A percentile compares a stretch with the other conserved stretches of the same genome.
Evolutionary conservation across 2,329 filamentous ascomycete genomes (phyloP).

Genomic region (Ascochyta rabiei): DNA sequence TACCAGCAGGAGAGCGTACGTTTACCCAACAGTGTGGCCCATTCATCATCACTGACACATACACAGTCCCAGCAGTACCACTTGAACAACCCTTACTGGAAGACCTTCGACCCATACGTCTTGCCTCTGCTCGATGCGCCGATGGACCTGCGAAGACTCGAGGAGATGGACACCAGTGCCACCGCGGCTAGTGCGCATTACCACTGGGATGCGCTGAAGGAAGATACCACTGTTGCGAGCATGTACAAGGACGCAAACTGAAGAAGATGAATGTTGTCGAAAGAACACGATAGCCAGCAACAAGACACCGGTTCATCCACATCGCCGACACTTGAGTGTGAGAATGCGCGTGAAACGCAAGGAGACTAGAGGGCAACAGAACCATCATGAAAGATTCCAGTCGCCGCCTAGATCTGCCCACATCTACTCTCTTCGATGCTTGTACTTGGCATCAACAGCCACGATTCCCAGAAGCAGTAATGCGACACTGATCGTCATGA

Average conservation of each 20-base stretch:
- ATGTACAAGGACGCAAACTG: conserved; percentile 26
- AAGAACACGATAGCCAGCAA: too few species aligned
- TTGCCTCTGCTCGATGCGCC: conserved; percentile 69
- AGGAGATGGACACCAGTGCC: conserved; percentile 68
- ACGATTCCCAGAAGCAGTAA: conserved; percentile 5
- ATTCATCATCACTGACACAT: neutral
- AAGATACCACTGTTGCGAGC: conserved; percentile 20
- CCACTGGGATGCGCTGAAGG: conserved; percentile 27
- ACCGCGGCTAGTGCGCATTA: conserved; percentile 43
- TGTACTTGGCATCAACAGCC: conserved; percentile 2
- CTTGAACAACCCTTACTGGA: conserved; percentile 71
- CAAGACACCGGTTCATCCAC: too few species aligned
- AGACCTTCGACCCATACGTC: conserved; percentile 78
- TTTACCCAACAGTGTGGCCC: conserved; percentile 17
- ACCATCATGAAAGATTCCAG: too few species aligned
- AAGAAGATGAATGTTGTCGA: neutral
- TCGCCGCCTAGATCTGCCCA: too few species aligned
- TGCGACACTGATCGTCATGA: neutral
- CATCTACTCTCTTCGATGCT: neutral
- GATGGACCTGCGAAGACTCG: conserved; percentile 72
- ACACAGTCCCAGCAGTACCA: conserved; percentile 51
- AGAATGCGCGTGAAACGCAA: too few species aligned
- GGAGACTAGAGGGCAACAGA: too few species aligned
- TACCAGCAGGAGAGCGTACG: conserved; percentile 70
- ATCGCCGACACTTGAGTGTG: too few species aligned